phyloP scores from a whole-genome alignment of 148 eudicot species.

The Camellia japonica region DNA sequence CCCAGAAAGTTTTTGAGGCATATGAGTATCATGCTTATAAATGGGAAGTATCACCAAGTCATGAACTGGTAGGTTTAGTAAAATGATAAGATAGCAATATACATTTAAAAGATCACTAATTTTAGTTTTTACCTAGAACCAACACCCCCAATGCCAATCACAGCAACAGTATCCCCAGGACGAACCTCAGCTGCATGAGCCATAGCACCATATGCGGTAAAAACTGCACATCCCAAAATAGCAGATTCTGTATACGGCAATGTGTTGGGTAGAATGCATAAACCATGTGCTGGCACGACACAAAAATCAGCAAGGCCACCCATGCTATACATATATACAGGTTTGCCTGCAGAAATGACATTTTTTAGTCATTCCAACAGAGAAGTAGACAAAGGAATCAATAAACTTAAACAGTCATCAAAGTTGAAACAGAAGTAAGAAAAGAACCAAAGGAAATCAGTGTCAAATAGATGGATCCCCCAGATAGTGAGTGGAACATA shows the following conservation, averaged over 20 bases:
- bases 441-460: neutral
- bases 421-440: neutral
- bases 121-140: slow-evolving; percentile 74
- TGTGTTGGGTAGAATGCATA: slow-evolving; percentile 66
- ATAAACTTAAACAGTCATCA: neutral
- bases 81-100: neutral
- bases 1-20: neutral
- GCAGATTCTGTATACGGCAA: slow-evolving; percentile 97
- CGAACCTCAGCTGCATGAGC: slow-evolving; percentile 96
- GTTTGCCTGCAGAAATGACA: slow-evolving; percentile 62
- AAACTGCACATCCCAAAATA: slow-evolving; percentile 96
- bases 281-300: slow-evolving; percentile 90
- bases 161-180: slow-evolving; percentile 93
- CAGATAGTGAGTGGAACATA: neutral
- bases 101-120: neutral
- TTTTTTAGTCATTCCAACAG: slow-evolving; percentile 13
- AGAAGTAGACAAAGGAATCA: neutral
- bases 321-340: slow-evolving; percentile 99
- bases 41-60: slow-evolving; percentile 1
- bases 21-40: neutral
- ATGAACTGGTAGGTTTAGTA: neutral
- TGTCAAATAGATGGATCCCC: neutral
- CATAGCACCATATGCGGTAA: slow-evolving; percentile 99
- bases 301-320: slow-evolving; percentile 98
- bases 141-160: slow-evolving; percentile 97